Evolutionary conservation across 1,139 yeast genomes (phyloP).

Genomic region (Taphrina communis): DNA sequence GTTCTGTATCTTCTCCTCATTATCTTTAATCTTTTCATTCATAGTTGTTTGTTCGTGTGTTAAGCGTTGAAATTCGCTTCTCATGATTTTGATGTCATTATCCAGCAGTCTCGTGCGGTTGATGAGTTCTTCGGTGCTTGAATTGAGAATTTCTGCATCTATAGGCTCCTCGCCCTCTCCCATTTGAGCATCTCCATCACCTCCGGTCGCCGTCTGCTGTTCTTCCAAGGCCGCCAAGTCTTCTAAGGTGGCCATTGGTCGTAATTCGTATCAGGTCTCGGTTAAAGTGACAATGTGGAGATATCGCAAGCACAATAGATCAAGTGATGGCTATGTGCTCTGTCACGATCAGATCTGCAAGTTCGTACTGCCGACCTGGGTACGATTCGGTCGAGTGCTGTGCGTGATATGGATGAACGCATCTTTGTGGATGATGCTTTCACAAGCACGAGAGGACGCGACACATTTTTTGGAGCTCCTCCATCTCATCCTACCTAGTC

Average conservation of each 20-base stretch:
- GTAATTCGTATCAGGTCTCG: not conserved
- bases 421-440: not conserved
- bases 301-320: too few species aligned
- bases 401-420: not conserved
- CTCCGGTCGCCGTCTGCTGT: constrained; percentile 58
- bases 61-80: constrained; percentile 87
- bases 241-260: constrained; percentile 36
- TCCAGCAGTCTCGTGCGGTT: constrained; percentile 88
- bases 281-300: not conserved
- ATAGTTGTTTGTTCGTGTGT: constrained; percentile 91
- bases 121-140: constrained; percentile 80
- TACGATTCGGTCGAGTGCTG: not conserved
- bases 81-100: constrained; percentile 91
- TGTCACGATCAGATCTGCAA: too few species aligned
- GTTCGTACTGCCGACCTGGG: too few species aligned
- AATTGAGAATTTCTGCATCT: constrained; percentile 78
- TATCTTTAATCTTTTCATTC: constrained; percentile 93
- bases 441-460: constrained; percentile 15
- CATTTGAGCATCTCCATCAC: constrained; percentile 48
- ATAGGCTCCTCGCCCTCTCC: constrained; percentile 61
- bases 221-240: constrained; percentile 49
- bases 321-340: too few species aligned
- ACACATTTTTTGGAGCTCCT: constrained; percentile 5
- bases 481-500: not conserved
- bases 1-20: constrained; percentile 93